Conservation (phyloP, 805 yeast species). For the Cyberlindnera suaveolens region DNA sequence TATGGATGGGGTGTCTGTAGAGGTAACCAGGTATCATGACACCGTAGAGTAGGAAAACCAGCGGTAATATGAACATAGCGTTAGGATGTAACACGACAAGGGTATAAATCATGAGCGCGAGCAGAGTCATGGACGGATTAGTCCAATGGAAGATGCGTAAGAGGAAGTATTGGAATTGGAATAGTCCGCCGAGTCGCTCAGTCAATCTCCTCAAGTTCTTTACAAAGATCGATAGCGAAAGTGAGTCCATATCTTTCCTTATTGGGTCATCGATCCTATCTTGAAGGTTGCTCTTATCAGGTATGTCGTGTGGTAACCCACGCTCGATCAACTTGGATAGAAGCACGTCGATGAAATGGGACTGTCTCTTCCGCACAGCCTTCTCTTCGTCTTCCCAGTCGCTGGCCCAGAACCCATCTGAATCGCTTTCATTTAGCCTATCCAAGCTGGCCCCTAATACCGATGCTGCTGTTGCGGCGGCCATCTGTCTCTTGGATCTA, state of each 20-base stretch:
- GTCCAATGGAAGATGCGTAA: conserved; percentile 69
- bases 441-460: conserved; percentile 40
- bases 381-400: conserved; percentile 8
- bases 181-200: conserved; percentile 46
- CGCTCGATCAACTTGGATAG: conserved; percentile 47
- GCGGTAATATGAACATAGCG: conserved; percentile 57
- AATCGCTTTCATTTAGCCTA: conserved; percentile 17
- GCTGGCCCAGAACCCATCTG: conserved; percentile 17
- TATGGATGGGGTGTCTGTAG: conserved; percentile 56
- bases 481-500: conserved; percentile 16
- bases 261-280: conserved; percentile 38
- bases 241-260: conserved; percentile 38
- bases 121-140: conserved; percentile 61
- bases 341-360: conserved; percentile 53
- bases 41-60: conserved; percentile 46
- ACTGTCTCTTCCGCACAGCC: conserved; percentile 6
- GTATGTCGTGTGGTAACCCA: conserved; percentile 41
- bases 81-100: conserved; percentile 68
- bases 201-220: conserved; percentile 55
- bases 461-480: conserved; percentile 40
- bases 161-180: conserved; percentile 55
- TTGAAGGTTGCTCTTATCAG: conserved; percentile 40
- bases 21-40: conserved; percentile 67
- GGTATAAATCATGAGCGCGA: conserved; percentile 54
- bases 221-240: conserved; percentile 52